Percentiles rank a stretch among this genome's conserved stretches.
phyloP scores from a whole-genome alignment of 352 stramenopile species.

The Pseudoperonospora humuli region DNA sequence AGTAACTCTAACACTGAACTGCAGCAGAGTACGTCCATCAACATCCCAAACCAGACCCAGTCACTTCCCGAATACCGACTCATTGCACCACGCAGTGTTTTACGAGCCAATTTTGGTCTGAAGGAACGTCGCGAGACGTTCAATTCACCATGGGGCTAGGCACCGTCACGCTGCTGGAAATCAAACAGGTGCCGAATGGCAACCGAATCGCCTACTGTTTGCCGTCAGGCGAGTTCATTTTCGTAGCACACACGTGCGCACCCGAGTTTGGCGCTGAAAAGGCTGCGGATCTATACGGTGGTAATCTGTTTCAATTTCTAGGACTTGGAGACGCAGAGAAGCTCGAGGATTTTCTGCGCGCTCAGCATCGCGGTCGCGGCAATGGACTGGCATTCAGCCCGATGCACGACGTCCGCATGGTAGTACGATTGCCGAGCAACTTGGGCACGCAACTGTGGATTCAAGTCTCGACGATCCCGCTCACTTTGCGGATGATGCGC shows the following conservation, averaged over 20 bases:
- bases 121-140: constrained; percentile 2
- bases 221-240: constrained; percentile 63
- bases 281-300: constrained; percentile 46
- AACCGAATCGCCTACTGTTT: constrained; percentile 62
- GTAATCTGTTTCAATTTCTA: constrained; percentile 55
- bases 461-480: constrained; percentile 44
- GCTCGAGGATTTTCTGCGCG: constrained; percentile 47
- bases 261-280: constrained; percentile 26
- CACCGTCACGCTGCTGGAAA: constrained; percentile 52
- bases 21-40: no score
- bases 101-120: not conserved
- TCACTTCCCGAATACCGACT: constrained; percentile 13
- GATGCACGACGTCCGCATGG: constrained; percentile 31
- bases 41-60: not conserved
- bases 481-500: constrained; percentile 66
- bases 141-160: constrained; percentile 36
- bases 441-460: constrained; percentile 37
- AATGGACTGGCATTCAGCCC: constrained; percentile 12
- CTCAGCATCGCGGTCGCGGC: constrained; percentile 8
- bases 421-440: constrained; percentile 30
- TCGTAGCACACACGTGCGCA: constrained; percentile 44
- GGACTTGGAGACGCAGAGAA: constrained; percentile 47
- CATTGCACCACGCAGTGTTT: constrained; percentile 6
- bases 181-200: constrained; percentile 39
- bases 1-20: no score